phyloP scores from a whole-genome alignment of 2,329 filamentous ascomycete species.

The Eutypa lata region DNA sequence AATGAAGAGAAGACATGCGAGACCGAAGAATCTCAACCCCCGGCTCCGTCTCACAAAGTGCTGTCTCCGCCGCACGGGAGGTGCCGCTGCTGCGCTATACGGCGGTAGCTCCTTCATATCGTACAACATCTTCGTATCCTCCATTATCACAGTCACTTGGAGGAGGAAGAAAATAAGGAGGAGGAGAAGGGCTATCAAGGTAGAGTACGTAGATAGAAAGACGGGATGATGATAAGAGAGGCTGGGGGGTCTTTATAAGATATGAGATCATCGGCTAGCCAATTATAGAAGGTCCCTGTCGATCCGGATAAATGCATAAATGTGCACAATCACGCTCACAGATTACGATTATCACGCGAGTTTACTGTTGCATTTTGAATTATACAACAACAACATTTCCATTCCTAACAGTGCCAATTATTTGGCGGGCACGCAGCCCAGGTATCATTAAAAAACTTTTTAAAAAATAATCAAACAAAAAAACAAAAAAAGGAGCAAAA shows the following conservation, averaged over 20 bases:
- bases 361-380: no score
- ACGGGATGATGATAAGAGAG: conserved; percentile 5
- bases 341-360: no score
- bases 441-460: no score
- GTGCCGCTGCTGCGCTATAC: conserved; percentile 36
- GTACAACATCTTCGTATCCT: conserved; percentile 19
- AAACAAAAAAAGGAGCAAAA: no score
- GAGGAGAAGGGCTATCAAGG: conserved; percentile 1
- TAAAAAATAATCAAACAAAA: no score
- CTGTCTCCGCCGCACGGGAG: conserved; percentile 25
- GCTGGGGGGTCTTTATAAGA: conserved; percentile 6
- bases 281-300: conserved; percentile 8
- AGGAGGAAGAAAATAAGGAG: not conserved
- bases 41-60: conserved; percentile 40
- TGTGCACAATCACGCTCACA: no score
- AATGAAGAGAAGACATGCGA: conserved; percentile 49
- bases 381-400: no score
- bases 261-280: conserved; percentile 2
- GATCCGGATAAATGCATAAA: conserved; percentile 1
- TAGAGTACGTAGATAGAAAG: conserved; percentile 1
- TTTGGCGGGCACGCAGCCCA: no score
- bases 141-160: not conserved
- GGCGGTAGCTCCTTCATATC: conserved; percentile 45
- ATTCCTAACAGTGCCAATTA: no score
- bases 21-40: conserved; percentile 38